Base-by-base conservation (phyloP, 805 yeast genomes). In the Nakazawaea ambrosiae region DNA sequence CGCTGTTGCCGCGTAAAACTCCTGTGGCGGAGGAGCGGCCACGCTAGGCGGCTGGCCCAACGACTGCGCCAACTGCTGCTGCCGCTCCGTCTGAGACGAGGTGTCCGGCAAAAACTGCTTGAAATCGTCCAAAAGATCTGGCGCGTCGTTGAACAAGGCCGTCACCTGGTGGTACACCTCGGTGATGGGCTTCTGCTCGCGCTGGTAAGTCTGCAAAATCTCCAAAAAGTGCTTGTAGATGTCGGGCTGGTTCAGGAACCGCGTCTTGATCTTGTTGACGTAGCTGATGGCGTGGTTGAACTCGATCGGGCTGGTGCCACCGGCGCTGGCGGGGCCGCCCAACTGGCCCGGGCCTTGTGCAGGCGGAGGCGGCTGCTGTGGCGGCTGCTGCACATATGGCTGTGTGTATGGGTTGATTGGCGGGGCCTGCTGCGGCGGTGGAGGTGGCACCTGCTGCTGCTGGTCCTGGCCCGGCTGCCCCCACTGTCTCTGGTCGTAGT, bases 141-240 rank as follows among this genome's bases (percentile, higher is more conserved):
- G 97, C 10, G 96, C 95, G 49, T 86, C 85, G 42, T 85, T 81
- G 63, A 92, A 92, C 37, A 92, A 66, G 5, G 78, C 70, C 1
- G 96, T 83, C 2, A 92, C 96, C 55, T 92, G 97, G 39, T 86
- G 82, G 53, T 92, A 92, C 10, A 92, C 98, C 53, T 92, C 97
- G 36, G 86, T 81, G 37, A 92, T 92, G 33, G 96, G 96, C 53
- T 87, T 83, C 54, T 88, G 95, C 54, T 90, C 98, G 46, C 95
- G 78, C 64, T 92, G 98, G 56, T 90, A 92, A 32, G 97, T 90
- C 58, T 92, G 98, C 49, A 92, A 66, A 41, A 90, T 92, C 57
- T 92, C 98, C 60, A 94, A 66, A 49, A 92, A 92, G 49, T 81
- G 88, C 61, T 92, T 92, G 66, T 92, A 92, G 41, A 89, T 87